phyloP scores from a whole-genome alignment of 2,329 filamentous ascomycete species.

The Macroventuria anomochaeta region DNA sequence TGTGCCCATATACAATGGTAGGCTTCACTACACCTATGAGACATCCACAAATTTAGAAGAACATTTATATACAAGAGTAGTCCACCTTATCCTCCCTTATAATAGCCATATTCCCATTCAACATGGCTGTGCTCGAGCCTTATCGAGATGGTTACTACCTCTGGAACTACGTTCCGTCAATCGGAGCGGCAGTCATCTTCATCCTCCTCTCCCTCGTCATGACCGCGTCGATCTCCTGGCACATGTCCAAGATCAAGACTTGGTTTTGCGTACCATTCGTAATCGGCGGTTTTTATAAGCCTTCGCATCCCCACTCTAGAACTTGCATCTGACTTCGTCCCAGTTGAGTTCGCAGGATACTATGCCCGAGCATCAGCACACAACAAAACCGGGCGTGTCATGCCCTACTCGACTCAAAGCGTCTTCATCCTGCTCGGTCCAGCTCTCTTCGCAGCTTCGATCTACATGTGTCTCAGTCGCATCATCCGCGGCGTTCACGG shows the following conservation, averaged over 20 bases:
- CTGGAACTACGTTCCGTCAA: conserved; percentile 50
- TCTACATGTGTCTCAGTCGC: conserved; percentile 57
- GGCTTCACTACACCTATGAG: neutral
- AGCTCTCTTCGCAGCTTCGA: conserved; percentile 53
- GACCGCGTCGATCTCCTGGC: conserved; percentile 35
- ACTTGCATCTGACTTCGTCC: neutral
- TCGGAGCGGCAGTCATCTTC: conserved; percentile 56
- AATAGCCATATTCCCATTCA: conserved; percentile 16
- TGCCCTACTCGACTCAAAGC: conserved; percentile 51
- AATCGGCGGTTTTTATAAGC: conserved; percentile 57
- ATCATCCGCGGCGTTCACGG: conserved; percentile 48
- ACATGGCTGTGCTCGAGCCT: conserved; percentile 12
- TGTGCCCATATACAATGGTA: neutral
- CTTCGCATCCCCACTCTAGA: neutral
- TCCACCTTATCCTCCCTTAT: neutral
- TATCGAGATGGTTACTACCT: conserved; percentile 24
- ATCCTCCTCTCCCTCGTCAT: conserved; percentile 52
- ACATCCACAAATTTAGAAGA: neutral
- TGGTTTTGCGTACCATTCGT: conserved; percentile 60
- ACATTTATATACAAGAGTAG: no score
- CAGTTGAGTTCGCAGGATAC: conserved; percentile 60
- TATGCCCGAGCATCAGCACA: conserved; percentile 51
- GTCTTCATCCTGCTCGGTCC: conserved; percentile 54
- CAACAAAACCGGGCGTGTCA: conserved; percentile 44
- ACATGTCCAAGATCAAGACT: conserved; percentile 36